A percentile compares a stretch with the other conserved stretches of the same genome.
These are phyloP conservation scores for Achlya hypogyna DNA, from an alignment of 352 stramenopile species.

Conservation along the genomic window DNA sequence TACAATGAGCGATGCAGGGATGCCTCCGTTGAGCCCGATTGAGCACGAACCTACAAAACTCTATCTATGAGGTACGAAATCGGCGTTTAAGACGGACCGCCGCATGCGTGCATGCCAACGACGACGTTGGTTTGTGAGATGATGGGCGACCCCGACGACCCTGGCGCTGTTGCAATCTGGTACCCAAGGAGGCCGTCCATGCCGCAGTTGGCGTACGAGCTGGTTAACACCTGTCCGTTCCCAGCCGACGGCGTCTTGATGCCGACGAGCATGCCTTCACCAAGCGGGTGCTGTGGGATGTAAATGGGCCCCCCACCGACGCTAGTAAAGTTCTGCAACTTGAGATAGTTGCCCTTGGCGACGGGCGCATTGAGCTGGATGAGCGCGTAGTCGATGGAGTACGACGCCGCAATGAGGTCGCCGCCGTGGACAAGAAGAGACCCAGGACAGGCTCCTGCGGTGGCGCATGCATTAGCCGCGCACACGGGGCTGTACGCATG, in stretches of 20 bases:
- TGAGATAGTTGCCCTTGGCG: slow-evolving; percentile 40
- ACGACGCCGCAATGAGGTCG: slow-evolving; percentile 33
- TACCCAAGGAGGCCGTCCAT: slow-evolving; percentile 48
- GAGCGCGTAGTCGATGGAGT: slow-evolving; percentile 52
- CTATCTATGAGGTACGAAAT: neutral
- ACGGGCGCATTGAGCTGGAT: slow-evolving; percentile 44
- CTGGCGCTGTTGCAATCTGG: slow-evolving; percentile 50
- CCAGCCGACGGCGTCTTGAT: slow-evolving; percentile 31
- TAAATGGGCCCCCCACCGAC: slow-evolving; percentile 44
- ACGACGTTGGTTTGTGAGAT: slow-evolving; percentile 50
- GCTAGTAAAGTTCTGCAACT: slow-evolving; percentile 37
- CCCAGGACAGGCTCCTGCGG: slow-evolving; percentile 28
- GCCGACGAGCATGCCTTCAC: slow-evolving; percentile 59
- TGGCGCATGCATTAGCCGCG: slow-evolving; percentile 25
- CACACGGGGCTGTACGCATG: slow-evolving; percentile 37
- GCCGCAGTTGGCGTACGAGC: slow-evolving; percentile 34
- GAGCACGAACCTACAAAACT: neutral
- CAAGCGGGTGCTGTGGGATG: slow-evolving; percentile 51
- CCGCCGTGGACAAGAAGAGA: slow-evolving; percentile 5
- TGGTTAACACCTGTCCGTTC: slow-evolving; percentile 37
- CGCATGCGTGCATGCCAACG: slow-evolving; percentile 60
- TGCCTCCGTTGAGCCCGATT: slow-evolving; percentile 2
- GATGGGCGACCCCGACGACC: slow-evolving; percentile 60
- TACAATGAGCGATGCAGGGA: neutral
- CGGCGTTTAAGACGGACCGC: slow-evolving; percentile 21